phyloP scores from a whole-genome alignment of 139 green algal species.

The Tetraselmis chui region DNA sequence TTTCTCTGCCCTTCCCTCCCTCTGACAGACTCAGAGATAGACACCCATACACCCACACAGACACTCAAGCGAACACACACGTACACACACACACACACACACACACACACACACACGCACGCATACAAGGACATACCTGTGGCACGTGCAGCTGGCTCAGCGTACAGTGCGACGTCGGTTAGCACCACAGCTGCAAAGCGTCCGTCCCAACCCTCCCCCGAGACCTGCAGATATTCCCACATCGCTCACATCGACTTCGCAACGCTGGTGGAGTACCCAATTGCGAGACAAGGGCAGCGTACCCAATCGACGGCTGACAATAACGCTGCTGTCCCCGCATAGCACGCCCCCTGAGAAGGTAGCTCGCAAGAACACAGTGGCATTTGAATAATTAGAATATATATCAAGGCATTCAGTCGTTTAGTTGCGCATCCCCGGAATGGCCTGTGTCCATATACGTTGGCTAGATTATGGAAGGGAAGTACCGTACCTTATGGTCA shows the following conservation, averaged over 20 bases:
- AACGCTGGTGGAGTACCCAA: neutral
- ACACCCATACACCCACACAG: no score
- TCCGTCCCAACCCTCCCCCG: constrained; percentile 63
- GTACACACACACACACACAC: constrained; percentile 3
- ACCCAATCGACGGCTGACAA: constrained; percentile 69
- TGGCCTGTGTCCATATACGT: no score
- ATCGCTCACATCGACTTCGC: neutral
- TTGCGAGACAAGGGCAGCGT: constrained; percentile 1
- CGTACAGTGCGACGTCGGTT: constrained; percentile 67
- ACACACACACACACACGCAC: neutral
- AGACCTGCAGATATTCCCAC: neutral
- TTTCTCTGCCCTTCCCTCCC: no score
- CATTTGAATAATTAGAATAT: neutral
- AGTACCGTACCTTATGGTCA: neutral
- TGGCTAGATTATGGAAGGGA: no score
- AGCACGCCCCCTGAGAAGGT: constrained; percentile 69
- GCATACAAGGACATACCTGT: constrained; percentile 40
- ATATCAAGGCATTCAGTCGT: no score
- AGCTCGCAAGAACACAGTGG: neutral
- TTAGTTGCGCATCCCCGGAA: no score
- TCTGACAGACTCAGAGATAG: no score
- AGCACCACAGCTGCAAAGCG: constrained; percentile 73
- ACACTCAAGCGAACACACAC: constrained; percentile 5
- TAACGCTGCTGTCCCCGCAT: constrained; percentile 76
- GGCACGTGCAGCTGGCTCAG: constrained; percentile 24